Base-by-base conservation (phyloP, 2,329 filamentous ascomycete genomes). In the Didymellaceae sp. region DNA sequence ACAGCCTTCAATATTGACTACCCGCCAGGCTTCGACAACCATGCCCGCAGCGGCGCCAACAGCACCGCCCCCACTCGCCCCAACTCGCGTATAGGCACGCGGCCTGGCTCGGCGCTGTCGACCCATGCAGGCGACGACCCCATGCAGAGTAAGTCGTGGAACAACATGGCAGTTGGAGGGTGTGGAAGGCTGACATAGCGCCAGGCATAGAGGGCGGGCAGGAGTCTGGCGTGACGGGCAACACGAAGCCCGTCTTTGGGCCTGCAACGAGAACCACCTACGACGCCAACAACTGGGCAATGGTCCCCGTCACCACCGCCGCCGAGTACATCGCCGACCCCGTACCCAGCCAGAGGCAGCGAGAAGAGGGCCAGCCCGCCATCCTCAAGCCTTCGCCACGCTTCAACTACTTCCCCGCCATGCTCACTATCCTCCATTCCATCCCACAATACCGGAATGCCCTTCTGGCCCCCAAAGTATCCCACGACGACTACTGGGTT, bases 391-490 rank as follows among this genome's bases (percentile, higher is more conserved):
- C 82, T 13, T 73, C 80, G 2, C 74, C 78, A 10, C 75, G 78
- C 33, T 75, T 74, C 32, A 76, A 82, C 49, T 82, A 83, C 59
- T 71, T 86, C n/a, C 78, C 81, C 21, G 80, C 79, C 4, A 71
- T 86, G 16, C 62, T 87, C 33, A 85, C 83, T 5, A 85, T 87
- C 50, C 75, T 85, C n/a, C 82, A 85, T 61, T 77, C 80, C 16
- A 85, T 87, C 46, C 83, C 84, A 3, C 70, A 81, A 22, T 81
- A 80, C 16, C 77, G 83, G 47, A 82, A 86, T 62, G 79, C 80
- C 7, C 73, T 87, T 8, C 67, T 86, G 10, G 66, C 78, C 31
- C 74, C 78, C n/a, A 71, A 73, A 6, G 69, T 77, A 20, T 59
- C 74, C 5, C 67, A 78, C 18, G 63, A 70, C 2, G 74, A 80